Percentiles rank a stretch among this genome's conserved stretches.
phyloP scores from a whole-genome alignment of 306 rosid genomes.

The Lagenaria siceraria region DNA sequence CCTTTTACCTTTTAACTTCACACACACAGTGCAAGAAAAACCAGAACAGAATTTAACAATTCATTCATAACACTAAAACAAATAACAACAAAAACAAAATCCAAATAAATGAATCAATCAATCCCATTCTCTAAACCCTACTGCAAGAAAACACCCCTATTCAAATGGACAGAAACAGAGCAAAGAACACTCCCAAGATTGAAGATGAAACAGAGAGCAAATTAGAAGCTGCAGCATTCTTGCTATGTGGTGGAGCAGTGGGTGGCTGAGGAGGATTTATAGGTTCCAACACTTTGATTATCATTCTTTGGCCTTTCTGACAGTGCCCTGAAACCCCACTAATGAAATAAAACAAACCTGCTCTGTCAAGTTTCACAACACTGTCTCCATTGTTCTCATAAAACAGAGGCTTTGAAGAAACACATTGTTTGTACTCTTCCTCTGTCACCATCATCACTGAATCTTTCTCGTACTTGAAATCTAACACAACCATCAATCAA shows the following conservation, averaged over 20 bases:
- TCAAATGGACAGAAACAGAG: slow-evolving; percentile 16
- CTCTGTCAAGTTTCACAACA: slow-evolving; percentile 22
- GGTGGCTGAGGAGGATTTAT: slow-evolving; percentile 34
- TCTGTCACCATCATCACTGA: slow-evolving; percentile 62
- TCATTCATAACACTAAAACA: background rate
- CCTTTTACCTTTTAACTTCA: no score
- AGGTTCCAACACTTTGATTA: slow-evolving; percentile 55
- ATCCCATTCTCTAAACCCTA: background rate
- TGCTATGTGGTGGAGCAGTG: background rate
- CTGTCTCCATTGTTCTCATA: slow-evolving; percentile 55
- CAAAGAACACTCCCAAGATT: slow-evolving; percentile 4
- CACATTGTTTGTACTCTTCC: slow-evolving; percentile 58
- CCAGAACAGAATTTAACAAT: background rate
- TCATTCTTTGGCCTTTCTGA: slow-evolving; percentile 51
- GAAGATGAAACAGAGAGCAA: slow-evolving; percentile 8
- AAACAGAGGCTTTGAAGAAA: slow-evolving; percentile 40
- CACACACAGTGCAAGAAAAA: no score
- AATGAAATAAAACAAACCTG: slow-evolving; percentile 72
- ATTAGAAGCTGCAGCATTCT: slow-evolving; percentile 13
- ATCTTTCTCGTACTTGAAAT: slow-evolving; percentile 52
- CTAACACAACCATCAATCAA: slow-evolving; percentile 12
- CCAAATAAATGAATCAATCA: background rate
- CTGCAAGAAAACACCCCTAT: background rate
- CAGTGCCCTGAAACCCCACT: slow-evolving; percentile 83
- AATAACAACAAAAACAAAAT: background rate